phyloP scores from a whole-genome alignment of 495 filamentous ascomycete species.

The Penicillium longicatenatum region DNA sequence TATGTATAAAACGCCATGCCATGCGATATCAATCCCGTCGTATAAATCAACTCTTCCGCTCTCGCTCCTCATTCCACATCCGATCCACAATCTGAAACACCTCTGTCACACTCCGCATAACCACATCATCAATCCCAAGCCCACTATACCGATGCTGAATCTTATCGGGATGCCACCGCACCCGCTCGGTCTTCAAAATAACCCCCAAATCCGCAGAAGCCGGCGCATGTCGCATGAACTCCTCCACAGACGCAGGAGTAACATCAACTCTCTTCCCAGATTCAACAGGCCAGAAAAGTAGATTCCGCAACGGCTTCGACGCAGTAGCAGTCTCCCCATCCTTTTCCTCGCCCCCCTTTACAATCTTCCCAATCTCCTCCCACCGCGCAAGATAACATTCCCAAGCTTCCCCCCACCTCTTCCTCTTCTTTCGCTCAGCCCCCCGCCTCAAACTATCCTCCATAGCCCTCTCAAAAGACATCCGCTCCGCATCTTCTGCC shows the following conservation, averaged over 20 bases:
- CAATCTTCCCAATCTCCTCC: constrained; percentile 54
- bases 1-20: neutral
- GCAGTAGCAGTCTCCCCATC: neutral
- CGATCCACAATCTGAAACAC: constrained; percentile 90
- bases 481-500: constrained; percentile 33
- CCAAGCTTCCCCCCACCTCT: constrained; percentile 60
- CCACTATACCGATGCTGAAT: constrained; percentile 86
- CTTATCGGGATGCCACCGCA: constrained; percentile 98
- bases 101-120: constrained; percentile 78
- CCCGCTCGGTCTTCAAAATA: constrained; percentile 78
- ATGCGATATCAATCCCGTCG: neutral
- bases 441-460: constrained; percentile 56
- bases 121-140: constrained; percentile 61
- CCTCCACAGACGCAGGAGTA: constrained; percentile 58
- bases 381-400: constrained; percentile 63
- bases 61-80: constrained; percentile 66
- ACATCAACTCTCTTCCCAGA: constrained; percentile 64
- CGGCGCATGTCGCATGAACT: constrained; percentile 62
- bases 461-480: constrained; percentile 45
- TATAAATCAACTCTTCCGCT: constrained; percentile 16
- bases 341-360: neutral
- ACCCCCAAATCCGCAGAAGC: constrained; percentile 45
- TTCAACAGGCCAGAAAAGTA: constrained; percentile 79
- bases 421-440: constrained; percentile 48
- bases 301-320: constrained; percentile 30